Evolutionary conservation across 2,329 filamentous ascomycete species (phyloP).

Genomic region (Didymella glomerata): DNA sequence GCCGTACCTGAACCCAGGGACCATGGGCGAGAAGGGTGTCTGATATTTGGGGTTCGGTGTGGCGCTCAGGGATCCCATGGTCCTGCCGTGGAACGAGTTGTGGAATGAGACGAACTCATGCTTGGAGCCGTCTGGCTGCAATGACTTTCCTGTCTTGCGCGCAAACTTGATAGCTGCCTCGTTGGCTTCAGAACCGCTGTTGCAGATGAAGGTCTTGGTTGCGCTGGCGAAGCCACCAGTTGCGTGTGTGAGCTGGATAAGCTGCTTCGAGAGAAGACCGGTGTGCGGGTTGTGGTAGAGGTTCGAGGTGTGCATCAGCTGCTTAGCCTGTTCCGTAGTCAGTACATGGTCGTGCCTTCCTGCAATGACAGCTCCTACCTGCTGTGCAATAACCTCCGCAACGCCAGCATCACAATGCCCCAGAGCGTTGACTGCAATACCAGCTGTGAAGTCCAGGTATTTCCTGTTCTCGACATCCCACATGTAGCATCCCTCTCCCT

Average conservation of each 20-base stretch:
- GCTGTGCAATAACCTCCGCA: constrained; percentile 75
- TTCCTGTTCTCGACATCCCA: constrained; percentile 89
- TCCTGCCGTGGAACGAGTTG: constrained; percentile 93
- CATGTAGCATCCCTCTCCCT: constrained; percentile 84
- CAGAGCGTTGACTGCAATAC: constrained; percentile 92
- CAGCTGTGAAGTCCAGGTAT: constrained; percentile 94
- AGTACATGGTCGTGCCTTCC: constrained; percentile 7
- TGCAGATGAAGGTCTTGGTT: constrained; percentile 87
- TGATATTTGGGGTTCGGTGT: constrained; percentile 99
- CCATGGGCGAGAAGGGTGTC: constrained; percentile 91
- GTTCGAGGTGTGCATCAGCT: constrained; percentile 90
- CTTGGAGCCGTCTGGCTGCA: constrained; percentile 76
- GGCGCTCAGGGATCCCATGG: constrained; percentile 93
- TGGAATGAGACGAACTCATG: constrained; percentile 89
- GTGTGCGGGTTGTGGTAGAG: constrained; percentile 98
- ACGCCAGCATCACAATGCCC: constrained; percentile 89
- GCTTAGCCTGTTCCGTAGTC: constrained; percentile 59
- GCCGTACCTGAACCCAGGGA: constrained; percentile 90
- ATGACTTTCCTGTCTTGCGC: constrained; percentile 82
- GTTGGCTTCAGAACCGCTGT: constrained; percentile 96
- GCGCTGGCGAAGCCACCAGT: constrained; percentile 85
- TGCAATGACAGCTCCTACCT: constrained; percentile 61
- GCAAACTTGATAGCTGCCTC: constrained; percentile 98
- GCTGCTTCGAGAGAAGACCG: constrained; percentile 82
- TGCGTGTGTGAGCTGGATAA: constrained; percentile 81